These are phyloP conservation scores for Salvia hispanica DNA, from an alignment of 257 asterid species.

Conservation along the genomic window DNA sequence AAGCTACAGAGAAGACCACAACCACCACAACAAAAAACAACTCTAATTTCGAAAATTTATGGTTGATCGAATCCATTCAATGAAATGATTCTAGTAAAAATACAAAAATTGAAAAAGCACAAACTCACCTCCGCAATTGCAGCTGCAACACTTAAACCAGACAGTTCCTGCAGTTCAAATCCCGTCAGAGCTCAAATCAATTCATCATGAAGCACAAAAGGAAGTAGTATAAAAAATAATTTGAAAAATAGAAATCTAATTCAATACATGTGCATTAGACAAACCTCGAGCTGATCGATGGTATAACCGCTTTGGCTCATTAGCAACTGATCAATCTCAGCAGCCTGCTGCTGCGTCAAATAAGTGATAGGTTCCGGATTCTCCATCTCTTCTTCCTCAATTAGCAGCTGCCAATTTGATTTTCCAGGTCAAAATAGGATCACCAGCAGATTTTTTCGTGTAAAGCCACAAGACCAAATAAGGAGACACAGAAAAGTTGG, in stretches of 20 bases:
- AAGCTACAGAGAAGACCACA: background rate
- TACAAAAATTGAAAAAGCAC: background rate
- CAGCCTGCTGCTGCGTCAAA: constrained; percentile 32
- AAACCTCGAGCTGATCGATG: constrained; percentile 39
- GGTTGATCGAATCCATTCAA: background rate
- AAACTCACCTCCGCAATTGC: constrained; percentile 64
- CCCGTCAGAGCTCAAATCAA: constrained; percentile 5
- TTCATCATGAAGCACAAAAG: constrained; percentile 2
- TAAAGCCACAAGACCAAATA: too few relatives aligned
- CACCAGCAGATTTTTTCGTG: background rate
- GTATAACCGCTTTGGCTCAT: constrained; percentile 23
- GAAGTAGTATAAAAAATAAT: background rate
- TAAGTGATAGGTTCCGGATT: constrained; percentile 23
- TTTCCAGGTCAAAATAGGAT: background rate
- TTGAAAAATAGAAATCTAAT: background rate
- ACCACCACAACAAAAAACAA: background rate
- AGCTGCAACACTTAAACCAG: constrained; percentile 83
- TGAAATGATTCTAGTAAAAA: background rate
- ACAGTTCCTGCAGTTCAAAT: constrained; percentile 62
- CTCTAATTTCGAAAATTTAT: background rate
- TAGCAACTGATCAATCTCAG: constrained; percentile 34
- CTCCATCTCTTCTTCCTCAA: constrained; percentile 25
- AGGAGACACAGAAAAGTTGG: too few relatives aligned
- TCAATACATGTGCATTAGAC: background rate
- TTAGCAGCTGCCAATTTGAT: constrained; percentile 8